A percentile compares a stretch with the other conserved stretches of the same genome.
Evolutionary conservation across 805 yeast genomes (phyloP).

Genomic region (Starmerella vitae): DNA sequence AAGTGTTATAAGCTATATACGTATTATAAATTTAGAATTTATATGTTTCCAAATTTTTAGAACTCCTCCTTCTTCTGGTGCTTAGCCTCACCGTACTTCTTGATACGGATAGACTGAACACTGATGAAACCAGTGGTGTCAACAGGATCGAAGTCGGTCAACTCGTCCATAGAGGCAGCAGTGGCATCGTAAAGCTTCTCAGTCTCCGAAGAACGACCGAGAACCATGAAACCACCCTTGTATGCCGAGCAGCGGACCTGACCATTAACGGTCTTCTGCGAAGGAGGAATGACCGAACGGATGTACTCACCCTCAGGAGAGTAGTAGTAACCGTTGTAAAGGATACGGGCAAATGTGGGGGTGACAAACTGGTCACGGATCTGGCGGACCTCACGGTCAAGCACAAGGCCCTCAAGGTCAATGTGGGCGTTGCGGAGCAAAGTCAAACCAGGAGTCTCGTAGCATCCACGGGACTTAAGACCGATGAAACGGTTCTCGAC

Average conservation of each 20-base stretch:
- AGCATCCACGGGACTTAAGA: constrained; percentile 97
- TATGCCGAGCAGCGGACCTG: constrained; percentile 84
- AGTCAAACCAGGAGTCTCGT: constrained; percentile 98
- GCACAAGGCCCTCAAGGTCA: constrained; percentile 91
- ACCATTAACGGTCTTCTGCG: constrained; percentile 93
- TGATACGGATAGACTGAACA: constrained; percentile 94
- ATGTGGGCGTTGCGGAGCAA: constrained; percentile 85
- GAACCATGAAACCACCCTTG: constrained; percentile 72
- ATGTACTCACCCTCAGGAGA: constrained; percentile 96
- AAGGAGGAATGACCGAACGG: constrained; percentile 66
- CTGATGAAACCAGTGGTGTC: constrained; percentile 96
- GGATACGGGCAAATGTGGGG: constrained; percentile 72
- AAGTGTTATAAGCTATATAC: too few species aligned
- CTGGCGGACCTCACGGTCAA: constrained; percentile 95
- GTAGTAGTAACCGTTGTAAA: constrained; percentile 96
- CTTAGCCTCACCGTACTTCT: constrained; percentile 94
- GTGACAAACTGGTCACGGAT: constrained; percentile 95
- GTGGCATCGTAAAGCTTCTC: constrained; percentile 96
- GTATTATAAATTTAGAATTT: too few species aligned
- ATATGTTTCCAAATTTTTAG: too few species aligned
- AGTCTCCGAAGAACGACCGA: constrained; percentile 91
- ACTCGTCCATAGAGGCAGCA: constrained; percentile 97
- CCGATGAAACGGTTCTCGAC: constrained; percentile 99
- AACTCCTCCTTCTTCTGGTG: constrained; percentile 51
- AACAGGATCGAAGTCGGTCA: constrained; percentile 93